phyloP scores from a whole-genome alignment of 768 basidiomycete species.

The Boletus pseudo-olivaceus region DNA sequence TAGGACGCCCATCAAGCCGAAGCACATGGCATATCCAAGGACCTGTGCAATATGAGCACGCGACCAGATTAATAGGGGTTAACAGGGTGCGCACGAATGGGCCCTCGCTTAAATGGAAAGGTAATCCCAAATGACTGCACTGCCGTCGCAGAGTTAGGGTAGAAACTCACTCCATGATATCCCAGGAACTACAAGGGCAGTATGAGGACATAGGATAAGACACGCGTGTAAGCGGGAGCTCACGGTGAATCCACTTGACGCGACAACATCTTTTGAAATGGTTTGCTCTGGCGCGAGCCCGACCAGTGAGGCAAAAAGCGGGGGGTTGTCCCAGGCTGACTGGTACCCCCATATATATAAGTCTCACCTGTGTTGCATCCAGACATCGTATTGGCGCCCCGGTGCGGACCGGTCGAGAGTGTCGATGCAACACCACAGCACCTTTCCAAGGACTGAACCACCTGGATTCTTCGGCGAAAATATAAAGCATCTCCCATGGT shows the following conservation, averaged over 20 bases:
- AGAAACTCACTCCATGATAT: background rate
- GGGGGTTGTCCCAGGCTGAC: no score
- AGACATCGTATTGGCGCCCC: background rate
- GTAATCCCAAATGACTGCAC: background rate
- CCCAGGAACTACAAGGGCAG: background rate
- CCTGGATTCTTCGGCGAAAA: background rate
- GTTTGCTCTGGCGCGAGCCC: no score
- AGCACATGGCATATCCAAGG: background rate
- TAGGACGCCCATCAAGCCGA: background rate
- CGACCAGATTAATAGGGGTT: background rate
- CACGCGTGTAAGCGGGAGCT: background rate
- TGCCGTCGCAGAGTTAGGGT: background rate
- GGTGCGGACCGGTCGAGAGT: no score
- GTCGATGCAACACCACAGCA: background rate
- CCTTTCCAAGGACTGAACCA: background rate
- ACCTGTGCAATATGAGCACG: background rate
- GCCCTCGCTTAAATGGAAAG: background rate
- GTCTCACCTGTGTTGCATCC: background rate
- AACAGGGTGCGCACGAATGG: slow-evolving; percentile 2
- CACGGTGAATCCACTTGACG: background rate
- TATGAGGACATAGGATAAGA: background rate
- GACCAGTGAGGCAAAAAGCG: no score
- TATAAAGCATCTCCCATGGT: background rate
- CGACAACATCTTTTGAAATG: background rate
- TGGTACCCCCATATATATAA: background rate